Evolutionary conservation across 2,329 filamentous ascomycete species (phyloP).

Genomic region (Pseudocercospora eumusae): DNA sequence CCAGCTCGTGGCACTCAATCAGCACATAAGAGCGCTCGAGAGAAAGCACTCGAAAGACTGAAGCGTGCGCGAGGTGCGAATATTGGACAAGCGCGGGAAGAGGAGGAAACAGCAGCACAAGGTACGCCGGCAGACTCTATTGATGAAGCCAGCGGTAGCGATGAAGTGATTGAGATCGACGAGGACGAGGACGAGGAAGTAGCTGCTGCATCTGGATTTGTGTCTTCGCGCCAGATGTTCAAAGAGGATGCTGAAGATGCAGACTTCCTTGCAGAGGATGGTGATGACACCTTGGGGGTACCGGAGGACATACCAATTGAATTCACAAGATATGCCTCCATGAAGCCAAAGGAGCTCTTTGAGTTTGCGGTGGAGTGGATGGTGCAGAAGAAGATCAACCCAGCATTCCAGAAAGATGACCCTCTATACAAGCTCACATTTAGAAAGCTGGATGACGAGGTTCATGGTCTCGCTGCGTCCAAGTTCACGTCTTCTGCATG

Average conservation of each 20-base stretch:
- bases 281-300: conserved; percentile 60
- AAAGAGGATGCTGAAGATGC: conserved; percentile 59
- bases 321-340: conserved; percentile 66
- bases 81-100: conserved; percentile 26
- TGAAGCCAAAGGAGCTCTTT: conserved; percentile 72
- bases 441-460: conserved; percentile 70
- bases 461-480: conserved; percentile 65
- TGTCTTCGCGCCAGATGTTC: conserved; percentile 47
- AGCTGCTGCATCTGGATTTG: conserved; percentile 29
- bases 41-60: conserved; percentile 47
- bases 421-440: conserved; percentile 69
- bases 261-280: conserved; percentile 58
- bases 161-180: conserved; percentile 55
- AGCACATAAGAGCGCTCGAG: conserved; percentile 41
- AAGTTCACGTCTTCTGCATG: conserved; percentile 73
- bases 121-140: conserved; percentile 35
- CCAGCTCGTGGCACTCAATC: conserved; percentile 34
- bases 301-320: conserved; percentile 63
- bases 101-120: conserved; percentile 29
- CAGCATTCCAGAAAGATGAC: conserved; percentile 64
- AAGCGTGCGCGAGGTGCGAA: conserved; percentile 42
- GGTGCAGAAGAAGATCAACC: conserved; percentile 75
- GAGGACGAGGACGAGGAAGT: conserved; percentile 51
- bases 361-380: conserved; percentile 76
- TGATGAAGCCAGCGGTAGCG: conserved; percentile 33